Evolutionary conservation across 106 monocot species (phyloP), one percentile per base, ranked within the genome.

Genomic region (Allium fistulosum): DNA sequence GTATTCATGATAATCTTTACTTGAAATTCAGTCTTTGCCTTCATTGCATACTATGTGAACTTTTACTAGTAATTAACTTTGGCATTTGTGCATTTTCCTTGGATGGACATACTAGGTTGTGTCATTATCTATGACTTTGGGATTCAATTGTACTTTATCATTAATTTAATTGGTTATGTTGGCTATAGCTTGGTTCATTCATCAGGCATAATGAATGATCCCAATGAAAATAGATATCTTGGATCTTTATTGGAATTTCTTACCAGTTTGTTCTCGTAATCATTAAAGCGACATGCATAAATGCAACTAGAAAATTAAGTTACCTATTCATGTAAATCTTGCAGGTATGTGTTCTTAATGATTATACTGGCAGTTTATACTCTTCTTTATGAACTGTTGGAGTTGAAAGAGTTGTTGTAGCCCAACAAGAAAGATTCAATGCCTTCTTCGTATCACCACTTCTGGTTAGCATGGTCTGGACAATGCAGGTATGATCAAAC

Each of bases 381-480:
- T 63, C 77, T 9, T 55, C 57, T 22, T 48, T 83, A 15, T 93
- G 93, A 88, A 53, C 50, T 10, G 47, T 86, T 8, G 88, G 81
- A 1, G 77, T 65, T 46, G 77, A 77, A 28, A 83, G 77, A 15
- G 59, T 84, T 2, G 71, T 72, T 9, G 75, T 77, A 13, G 47
- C 57, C 49, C 16, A 50, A 9, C 13, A 56, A 46, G 74, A 76
- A 8, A 66, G 62, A 0, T 81, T 79, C 60, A 49, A 67, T 8
- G 69, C 75, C 6, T 16, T 83, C 7, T 88, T 76, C 77, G 50
- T 93, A 17, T 14, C 62, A 0, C 13, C 76, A 11, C 88, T 93
- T 15, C 72, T 86, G 59, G 70, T 86, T 4, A 83, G 79, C 70
- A 65, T 88, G 5, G 66, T 71, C n/a, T 93, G 93, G 93, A 88